phyloP scores from a whole-genome alignment of 768 basidiomycete species.

The Lactifluus echinatus region DNA sequence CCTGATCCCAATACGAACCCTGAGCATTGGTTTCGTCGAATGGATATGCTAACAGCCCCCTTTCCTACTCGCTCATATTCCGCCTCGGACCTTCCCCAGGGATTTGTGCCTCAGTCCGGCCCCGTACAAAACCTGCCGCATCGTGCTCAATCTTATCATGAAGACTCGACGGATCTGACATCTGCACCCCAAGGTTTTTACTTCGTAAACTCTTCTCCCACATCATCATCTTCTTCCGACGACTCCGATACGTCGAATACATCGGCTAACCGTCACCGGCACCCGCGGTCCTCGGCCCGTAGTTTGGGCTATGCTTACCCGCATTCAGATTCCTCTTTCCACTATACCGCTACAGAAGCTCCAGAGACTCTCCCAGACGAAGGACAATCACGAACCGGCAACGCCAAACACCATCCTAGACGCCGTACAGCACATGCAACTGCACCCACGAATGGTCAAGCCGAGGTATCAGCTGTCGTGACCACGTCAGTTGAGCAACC shows the following conservation, averaged over 20 bases:
- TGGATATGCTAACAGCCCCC: background rate
- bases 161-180: background rate
- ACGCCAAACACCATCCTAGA: conserved; percentile 1
- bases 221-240: conserved; percentile 8
- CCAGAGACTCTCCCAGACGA: background rate
- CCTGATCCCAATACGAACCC: conserved; percentile 28
- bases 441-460: background rate
- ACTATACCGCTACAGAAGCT: background rate
- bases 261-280: background rate
- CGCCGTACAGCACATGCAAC: conserved; percentile 5
- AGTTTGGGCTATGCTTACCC: background rate
- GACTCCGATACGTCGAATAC: conserved; percentile 4
- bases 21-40: conserved; percentile 16
- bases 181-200: conserved; percentile 1
- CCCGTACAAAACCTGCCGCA: background rate
- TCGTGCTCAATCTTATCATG: conserved; percentile 9
- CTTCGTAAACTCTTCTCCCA: conserved; percentile 1
- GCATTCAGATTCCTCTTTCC: conserved; percentile 1
- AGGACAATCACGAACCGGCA: background rate
- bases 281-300: background rate
- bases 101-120: conserved; percentile 8
- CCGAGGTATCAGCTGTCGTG: background rate
- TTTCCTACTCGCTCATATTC: conserved; percentile 3
- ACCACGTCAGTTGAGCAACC: background rate
- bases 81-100: conserved; percentile 7